A percentile compares a stretch with the other conserved stretches of the same genome.
Conservation (phyloP, 2,329 filamentous ascomycete genomes). For the Grosmannia penicillata region DNA sequence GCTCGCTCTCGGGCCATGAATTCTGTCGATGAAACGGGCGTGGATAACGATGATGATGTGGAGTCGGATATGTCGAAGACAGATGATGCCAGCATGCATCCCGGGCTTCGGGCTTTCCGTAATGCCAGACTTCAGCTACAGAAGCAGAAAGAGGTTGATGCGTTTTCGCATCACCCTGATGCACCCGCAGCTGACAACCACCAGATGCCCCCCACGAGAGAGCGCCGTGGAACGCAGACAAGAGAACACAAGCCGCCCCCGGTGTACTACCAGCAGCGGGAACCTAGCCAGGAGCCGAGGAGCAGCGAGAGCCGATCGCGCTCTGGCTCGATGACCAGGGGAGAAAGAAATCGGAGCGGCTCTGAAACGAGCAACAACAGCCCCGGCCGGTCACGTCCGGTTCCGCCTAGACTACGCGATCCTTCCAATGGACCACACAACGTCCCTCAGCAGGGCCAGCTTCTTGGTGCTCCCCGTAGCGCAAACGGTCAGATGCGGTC, state of each 20-base stretch:
- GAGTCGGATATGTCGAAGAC: conserved; percentile 5
- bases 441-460: conserved; percentile 4
- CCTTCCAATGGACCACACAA: no score
- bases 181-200: background rate
- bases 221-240: conserved; percentile 8
- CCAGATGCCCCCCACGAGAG: conserved; percentile 1
- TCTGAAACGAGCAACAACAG: conserved; percentile 34
- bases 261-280: conserved; percentile 27
- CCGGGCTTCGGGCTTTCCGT: conserved; percentile 40
- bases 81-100: conserved; percentile 26
- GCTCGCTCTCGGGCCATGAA: no score
- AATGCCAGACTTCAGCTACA: conserved; percentile 43
- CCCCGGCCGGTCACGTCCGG: background rate
- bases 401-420: conserved; percentile 3
- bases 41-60: background rate
- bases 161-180: conserved; percentile 22
- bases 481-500: conserved; percentile 21
- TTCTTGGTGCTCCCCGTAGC: conserved; percentile 11
- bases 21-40: no score
- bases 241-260: conserved; percentile 30
- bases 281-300: conserved; percentile 27
- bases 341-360: conserved; percentile 34
- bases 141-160: conserved; percentile 37
- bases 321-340: conserved; percentile 14
- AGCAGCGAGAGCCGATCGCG: conserved; percentile 14